phyloP scores from a whole-genome alignment of 1,284 basidiomycete genomes.

The Sporisorium iseilematis-ciliati region DNA sequence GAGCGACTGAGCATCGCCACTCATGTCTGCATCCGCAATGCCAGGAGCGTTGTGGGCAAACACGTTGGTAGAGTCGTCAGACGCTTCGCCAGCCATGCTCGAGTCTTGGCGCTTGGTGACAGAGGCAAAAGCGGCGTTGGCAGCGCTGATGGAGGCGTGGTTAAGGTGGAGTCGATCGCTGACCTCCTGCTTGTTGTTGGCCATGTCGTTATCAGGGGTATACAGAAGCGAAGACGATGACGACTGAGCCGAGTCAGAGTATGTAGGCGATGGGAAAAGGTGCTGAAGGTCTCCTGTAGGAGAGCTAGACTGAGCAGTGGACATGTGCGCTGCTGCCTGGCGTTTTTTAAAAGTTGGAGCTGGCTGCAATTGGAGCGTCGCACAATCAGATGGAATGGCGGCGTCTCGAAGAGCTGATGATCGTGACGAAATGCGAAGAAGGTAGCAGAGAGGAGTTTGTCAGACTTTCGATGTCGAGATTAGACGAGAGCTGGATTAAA shows the following conservation, averaged over 20 bases:
- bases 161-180: slow-evolving; percentile 34
- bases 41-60: slow-evolving; percentile 34
- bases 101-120: slow-evolving; percentile 31
- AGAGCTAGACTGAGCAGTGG: slow-evolving; percentile 38
- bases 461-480: slow-evolving; percentile 10
- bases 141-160: slow-evolving; percentile 41
- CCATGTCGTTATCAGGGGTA: slow-evolving; percentile 50
- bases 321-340: slow-evolving; percentile 31
- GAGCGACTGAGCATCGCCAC: slow-evolving; percentile 38
- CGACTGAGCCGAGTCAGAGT: slow-evolving; percentile 50
- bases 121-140: slow-evolving; percentile 52
- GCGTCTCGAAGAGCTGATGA: slow-evolving; percentile 1
- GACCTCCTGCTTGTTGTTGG: slow-evolving; percentile 14
- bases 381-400: background rate
- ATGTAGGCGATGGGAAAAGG: slow-evolving; percentile 52
- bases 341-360: background rate
- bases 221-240: slow-evolving; percentile 47
- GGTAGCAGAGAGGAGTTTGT: slow-evolving; percentile 3
- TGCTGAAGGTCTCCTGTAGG: slow-evolving; percentile 41
- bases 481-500: slow-evolving; percentile 18
- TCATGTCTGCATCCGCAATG: slow-evolving; percentile 26
- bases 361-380: slow-evolving; percentile 7
- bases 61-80: slow-evolving; percentile 22
- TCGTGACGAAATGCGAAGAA: background rate
- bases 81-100: slow-evolving; percentile 7